phyloP scores from a whole-genome alignment of 345 rosid genomes.

The Eucalyptus regnans region DNA sequence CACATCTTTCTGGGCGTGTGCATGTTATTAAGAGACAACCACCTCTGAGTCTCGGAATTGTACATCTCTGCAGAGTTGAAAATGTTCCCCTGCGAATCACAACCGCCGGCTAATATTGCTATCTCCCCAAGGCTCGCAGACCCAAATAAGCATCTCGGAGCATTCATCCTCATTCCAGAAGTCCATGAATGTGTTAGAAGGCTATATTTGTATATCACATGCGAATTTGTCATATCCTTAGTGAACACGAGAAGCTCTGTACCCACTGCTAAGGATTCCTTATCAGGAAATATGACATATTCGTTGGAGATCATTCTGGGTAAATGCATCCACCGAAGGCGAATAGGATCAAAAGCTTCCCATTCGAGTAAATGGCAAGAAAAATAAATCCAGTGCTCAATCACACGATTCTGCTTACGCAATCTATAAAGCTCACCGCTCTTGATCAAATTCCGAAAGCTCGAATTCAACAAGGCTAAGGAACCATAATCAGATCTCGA shows the following conservation, averaged over 20 bases:
- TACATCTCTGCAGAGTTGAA: constrained; percentile 74
- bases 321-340: constrained; percentile 65
- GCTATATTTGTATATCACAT: constrained; percentile 82
- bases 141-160: constrained; percentile 87
- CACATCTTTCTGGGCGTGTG: constrained; percentile 83
- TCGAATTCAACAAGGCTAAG: constrained; percentile 48
- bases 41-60: constrained; percentile 71
- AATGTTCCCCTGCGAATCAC: constrained; percentile 49
- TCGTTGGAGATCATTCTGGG: constrained; percentile 69
- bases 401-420: constrained; percentile 38
- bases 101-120: constrained; percentile 87
- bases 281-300: constrained; percentile 62
- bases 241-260: constrained; percentile 90
- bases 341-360: constrained; percentile 88
- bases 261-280: constrained; percentile 92
- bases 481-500: constrained; percentile 85
- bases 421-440: constrained; percentile 62
- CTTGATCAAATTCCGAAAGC: constrained; percentile 56
- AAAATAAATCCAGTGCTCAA: constrained; percentile 90
- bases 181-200: constrained; percentile 77
- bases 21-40: constrained; percentile 66
- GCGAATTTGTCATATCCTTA: constrained; percentile 31
- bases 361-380: constrained; percentile 79
- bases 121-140: constrained; percentile 87
- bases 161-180: constrained; percentile 62